Evolutionary conservation across 345 rosid species (phyloP), one percentile per base, ranked within the genome.

Genomic region (Combretum micranthum): DNA sequence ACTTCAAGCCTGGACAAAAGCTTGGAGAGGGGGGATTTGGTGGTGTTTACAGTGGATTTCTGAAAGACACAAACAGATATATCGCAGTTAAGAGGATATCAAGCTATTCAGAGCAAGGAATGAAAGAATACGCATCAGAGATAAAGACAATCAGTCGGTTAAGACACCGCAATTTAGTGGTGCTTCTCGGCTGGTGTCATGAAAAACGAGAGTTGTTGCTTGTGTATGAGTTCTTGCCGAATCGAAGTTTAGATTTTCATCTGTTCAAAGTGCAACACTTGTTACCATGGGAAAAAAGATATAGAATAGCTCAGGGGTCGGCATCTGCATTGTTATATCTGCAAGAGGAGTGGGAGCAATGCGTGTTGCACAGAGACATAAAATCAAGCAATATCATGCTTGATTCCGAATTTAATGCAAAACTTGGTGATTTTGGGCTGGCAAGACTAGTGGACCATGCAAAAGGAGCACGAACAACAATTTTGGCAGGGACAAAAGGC

Each of bases 121-220:
- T 65, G 5, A 65, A 56, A 59, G 70, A 65, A 42, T 70, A 50
- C 12, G 59, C 26, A n/a, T 46, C 70, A 0, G 66, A 70, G 44
- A 49, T 70, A 57, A 65, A 43, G 21, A 70, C 47, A 53, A 70
- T 70, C 15, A 55, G 64, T 44, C 60, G 72, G 18, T 55, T 80
- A 55, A 69, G 76, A 57, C 85, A 80, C 64, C 75, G 71, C 68
- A 80, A 80, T 55, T 54, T 77, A 53, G 72, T 75, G 20, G 72
- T 70, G 19, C 66, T 77, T 0, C 59, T 64, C 4, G 85, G 85
- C 2, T 80, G 78, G 85, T 80, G 85, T 47, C 72, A 64, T n/a
- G 75, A 77, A 57, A 75, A 70, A 75, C 18, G n/a, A n/a, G n/a
- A n/a, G n/a, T n/a, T n/a, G n/a, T n/a, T n/a, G n/a, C n/a, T n/a